A percentile compares a stretch with the other conserved stretches of the same genome.
Evolutionary conservation across 768 basidiomycete species (phyloP).

Genomic region (Thelephora aurantiotincta): DNA sequence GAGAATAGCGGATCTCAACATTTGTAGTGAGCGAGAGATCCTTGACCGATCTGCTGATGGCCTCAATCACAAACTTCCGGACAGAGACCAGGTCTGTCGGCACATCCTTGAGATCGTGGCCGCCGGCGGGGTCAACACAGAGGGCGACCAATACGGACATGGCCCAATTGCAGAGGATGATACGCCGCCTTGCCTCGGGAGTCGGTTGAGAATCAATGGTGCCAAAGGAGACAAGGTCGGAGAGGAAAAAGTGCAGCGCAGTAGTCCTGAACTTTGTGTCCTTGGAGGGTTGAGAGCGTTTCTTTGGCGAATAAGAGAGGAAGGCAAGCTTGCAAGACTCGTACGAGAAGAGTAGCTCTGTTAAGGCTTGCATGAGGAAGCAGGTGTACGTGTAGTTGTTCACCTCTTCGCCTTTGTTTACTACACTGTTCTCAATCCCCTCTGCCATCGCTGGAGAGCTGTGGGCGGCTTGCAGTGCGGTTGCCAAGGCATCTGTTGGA

Average conservation of each 20-base stretch:
- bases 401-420: neutral
- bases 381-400: slow-evolving; percentile 41
- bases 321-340: slow-evolving; percentile 83
- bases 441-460: neutral
- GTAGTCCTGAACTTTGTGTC: slow-evolving; percentile 49
- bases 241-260: slow-evolving; percentile 69
- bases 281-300: slow-evolving; percentile 45
- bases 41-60: slow-evolving; percentile 75
- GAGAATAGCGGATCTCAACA: slow-evolving; percentile 68
- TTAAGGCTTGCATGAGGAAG: slow-evolving; percentile 84
- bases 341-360: slow-evolving; percentile 89
- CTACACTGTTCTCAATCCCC: neutral
- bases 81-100: slow-evolving; percentile 71
- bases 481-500: neutral
- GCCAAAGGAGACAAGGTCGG: slow-evolving; percentile 69
- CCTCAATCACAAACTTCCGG: slow-evolving; percentile 87
- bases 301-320: slow-evolving; percentile 61
- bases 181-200: slow-evolving; percentile 37
- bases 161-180: slow-evolving; percentile 68
- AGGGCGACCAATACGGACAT: slow-evolving; percentile 85
- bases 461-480: neutral
- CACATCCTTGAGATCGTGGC: slow-evolving; percentile 60
- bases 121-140: slow-evolving; percentile 71
- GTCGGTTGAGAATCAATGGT: slow-evolving; percentile 52
- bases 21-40: slow-evolving; percentile 48